Evolutionary conservation across 805 yeast genomes (phyloP).

Genomic region (Ascoidea asiatica): DNA sequence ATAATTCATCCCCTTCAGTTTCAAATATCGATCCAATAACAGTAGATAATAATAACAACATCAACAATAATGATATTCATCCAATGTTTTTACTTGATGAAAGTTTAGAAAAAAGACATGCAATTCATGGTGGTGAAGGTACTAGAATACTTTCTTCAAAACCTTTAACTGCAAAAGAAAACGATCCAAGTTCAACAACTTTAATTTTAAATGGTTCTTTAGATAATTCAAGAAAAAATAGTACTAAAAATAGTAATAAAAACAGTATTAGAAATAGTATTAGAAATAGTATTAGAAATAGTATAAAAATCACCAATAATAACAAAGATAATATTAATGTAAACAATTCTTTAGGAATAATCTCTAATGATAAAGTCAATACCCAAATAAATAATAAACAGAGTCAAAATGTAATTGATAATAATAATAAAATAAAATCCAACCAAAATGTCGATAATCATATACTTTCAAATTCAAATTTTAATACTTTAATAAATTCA

Average conservation of each 20-base stretch:
- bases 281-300: too few species aligned
- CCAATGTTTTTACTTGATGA: slow-evolving; percentile 9
- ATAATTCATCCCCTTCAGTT: too few species aligned
- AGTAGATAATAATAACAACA: neutral
- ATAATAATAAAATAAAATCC: too few species aligned
- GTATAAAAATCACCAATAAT: too few species aligned
- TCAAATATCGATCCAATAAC: neutral
- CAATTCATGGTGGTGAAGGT: slow-evolving; percentile 8
- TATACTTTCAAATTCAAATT: too few species aligned
- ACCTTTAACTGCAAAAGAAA: slow-evolving; percentile 7
- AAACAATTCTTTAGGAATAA: neutral
- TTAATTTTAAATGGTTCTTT: slow-evolving; percentile 5
- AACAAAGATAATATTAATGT: too few species aligned
- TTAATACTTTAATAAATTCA: neutral
- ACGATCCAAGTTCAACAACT: slow-evolving; percentile 8
- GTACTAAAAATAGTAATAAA: too few species aligned
- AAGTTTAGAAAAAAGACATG: slow-evolving; percentile 6
- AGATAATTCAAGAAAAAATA: neutral
- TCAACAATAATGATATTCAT: slow-evolving; percentile 1
- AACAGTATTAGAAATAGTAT: too few species aligned
- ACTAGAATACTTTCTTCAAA: slow-evolving; percentile 1
- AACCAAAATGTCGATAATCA: neutral
- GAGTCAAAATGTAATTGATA: too few species aligned
- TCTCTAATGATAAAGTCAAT: too few species aligned
- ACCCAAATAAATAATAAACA: too few species aligned